Base-by-base conservation (phyloP, 2,329 filamentous ascomycete species). In the Alternaria infectoria region DNA sequence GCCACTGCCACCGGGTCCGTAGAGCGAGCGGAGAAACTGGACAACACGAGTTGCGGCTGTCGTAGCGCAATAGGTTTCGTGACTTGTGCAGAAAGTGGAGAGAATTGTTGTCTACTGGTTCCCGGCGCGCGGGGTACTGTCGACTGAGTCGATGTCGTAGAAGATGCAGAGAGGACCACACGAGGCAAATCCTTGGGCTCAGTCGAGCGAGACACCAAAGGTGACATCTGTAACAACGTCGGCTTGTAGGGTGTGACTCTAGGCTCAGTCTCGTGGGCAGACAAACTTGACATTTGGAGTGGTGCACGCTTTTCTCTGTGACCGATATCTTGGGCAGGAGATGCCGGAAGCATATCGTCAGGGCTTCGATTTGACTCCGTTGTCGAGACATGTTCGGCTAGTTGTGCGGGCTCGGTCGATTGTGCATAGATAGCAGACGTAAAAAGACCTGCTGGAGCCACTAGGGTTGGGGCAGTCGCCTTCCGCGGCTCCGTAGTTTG, bases 391-490 rank as follows among this genome's bases (percentile, higher is more conserved):
- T 56, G 2, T 36, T 58, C 57, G 21, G 25, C 51, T n/a, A 59
- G 59, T 40, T 66, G 64, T 19, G 56, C 36, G 15, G 74, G 72
- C 56, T 72, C 74, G 12, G 73, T 73, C 36, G 69, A 65, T 58
- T 79, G 75, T 28, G 73, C 65, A 46, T 70, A 69, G 25, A 80
- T 66, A 10, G 67, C 65, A 36, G 77, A 79, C 36, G 75, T 72
- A 43, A 69, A 62, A 15, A 79, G 61, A n/a, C 68, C 66, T 30
- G 61, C 60, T 26, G 69, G 57, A 30, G 57, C 61, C 26, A 71
- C 55, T 15, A 64, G 59, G 32, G 68, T 78, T 10, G 66, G 49
- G 49, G 61, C 54, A 30, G 58, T 55, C 30, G 62, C 59, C 30
- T 78, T 73, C 17, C 46, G 63, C 4, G 74, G 76, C 52, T 74